Evolutionary conservation across 1,284 basidiomycete species (phyloP).

Genomic region (Rhodotorula sp.): DNA sequence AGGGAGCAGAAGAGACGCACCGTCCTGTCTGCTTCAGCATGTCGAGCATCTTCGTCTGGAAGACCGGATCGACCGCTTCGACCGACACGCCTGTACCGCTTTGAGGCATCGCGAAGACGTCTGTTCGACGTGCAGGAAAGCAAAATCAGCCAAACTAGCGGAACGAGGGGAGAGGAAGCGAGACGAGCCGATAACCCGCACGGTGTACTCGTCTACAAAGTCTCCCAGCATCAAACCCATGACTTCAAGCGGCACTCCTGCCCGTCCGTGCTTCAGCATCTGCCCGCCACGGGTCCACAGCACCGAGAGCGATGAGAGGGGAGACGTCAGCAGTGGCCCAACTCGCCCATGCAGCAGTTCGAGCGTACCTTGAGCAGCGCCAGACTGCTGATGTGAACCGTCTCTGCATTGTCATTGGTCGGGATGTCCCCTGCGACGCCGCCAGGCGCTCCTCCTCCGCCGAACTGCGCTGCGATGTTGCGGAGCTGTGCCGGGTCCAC

Average conservation of each 20-base stretch:
- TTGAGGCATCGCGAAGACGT: slow-evolving; percentile 99
- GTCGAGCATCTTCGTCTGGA: slow-evolving; percentile 97
- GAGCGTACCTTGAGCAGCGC: slow-evolving; percentile 79
- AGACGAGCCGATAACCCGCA: slow-evolving; percentile 48
- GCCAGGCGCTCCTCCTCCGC: slow-evolving; percentile 23
- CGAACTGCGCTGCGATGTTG: slow-evolving; percentile 33
- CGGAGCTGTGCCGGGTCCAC: slow-evolving; percentile 22
- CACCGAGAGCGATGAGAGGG: background rate
- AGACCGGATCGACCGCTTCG: slow-evolving; percentile 98
- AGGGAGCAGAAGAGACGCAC: slow-evolving; percentile 55
- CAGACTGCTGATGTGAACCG: slow-evolving; percentile 91
- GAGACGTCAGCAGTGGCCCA: background rate
- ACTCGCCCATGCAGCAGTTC: background rate
- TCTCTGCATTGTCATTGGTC: slow-evolving; percentile 64
- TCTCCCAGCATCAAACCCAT: slow-evolving; percentile 99
- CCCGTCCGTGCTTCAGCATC: slow-evolving; percentile 99
- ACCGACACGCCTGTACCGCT: slow-evolving; percentile 98
- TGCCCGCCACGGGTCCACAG: slow-evolving; percentile 49
- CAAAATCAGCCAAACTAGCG: background rate
- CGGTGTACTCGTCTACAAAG: slow-evolving; percentile 98
- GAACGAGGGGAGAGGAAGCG: background rate
- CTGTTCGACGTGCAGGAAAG: slow-evolving; percentile 47
- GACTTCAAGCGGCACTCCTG: slow-evolving; percentile 99
- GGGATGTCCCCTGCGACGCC: slow-evolving; percentile 27
- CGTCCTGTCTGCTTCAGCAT: slow-evolving; percentile 99